phyloP scores from a whole-genome alignment of 768 basidiomycete species.

The Tremella yokohamensis region DNA sequence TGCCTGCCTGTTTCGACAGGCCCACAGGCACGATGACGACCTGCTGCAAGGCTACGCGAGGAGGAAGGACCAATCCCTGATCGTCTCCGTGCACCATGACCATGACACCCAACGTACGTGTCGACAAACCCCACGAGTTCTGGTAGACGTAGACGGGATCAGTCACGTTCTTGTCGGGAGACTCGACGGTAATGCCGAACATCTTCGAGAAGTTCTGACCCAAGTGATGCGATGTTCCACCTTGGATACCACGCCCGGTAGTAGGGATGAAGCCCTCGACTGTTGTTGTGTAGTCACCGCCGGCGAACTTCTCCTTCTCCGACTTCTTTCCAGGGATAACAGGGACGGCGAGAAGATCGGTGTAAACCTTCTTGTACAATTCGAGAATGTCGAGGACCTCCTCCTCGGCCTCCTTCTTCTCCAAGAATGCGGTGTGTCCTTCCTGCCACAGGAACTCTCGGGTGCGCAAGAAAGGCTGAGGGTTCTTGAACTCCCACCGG shows the following conservation, averaged over 20 bases:
- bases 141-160: slow-evolving; percentile 75
- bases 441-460: slow-evolving; percentile 99
- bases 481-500: slow-evolving; percentile 99
- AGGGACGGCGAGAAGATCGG: slow-evolving; percentile 94
- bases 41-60: slow-evolving; percentile 88
- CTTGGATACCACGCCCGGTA: slow-evolving; percentile 95
- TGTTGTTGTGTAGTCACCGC: slow-evolving; percentile 95
- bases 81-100: slow-evolving; percentile 99
- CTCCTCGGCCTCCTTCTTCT: slow-evolving; percentile 79
- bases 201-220: slow-evolving; percentile 98
- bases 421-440: slow-evolving; percentile 92
- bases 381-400: slow-evolving; percentile 94
- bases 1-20: slow-evolving; percentile 63
- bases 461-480: slow-evolving; percentile 97
- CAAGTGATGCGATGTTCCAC: slow-evolving; percentile 93
- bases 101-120: slow-evolving; percentile 96
- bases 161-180: slow-evolving; percentile 59
- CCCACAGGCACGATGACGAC: slow-evolving; percentile 90
- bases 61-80: slow-evolving; percentile 94
- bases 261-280: slow-evolving; percentile 97
- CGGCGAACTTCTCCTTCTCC: slow-evolving; percentile 99
- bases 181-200: slow-evolving; percentile 97
- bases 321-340: slow-evolving; percentile 96
- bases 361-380: slow-evolving; percentile 89
- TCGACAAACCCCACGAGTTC: slow-evolving; percentile 97